Base-by-base conservation (phyloP, 2,329 filamentous ascomycete genomes). In the Tolypocladium tundrense region DNA sequence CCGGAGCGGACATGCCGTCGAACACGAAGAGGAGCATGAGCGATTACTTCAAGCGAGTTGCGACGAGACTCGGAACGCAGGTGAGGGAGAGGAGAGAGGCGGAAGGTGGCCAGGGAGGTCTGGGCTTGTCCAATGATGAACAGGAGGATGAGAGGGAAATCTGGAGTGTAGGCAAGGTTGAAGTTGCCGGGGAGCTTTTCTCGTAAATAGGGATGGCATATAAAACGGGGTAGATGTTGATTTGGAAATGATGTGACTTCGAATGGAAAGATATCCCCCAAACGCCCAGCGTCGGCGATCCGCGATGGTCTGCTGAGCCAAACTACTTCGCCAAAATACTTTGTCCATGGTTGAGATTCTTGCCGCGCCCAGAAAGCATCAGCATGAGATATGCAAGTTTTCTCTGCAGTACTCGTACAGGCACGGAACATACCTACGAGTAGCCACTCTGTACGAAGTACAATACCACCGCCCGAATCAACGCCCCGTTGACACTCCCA, bases 21-120 rank as follows among this genome's bases (percentile, higher is more conserved):
- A 87, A 84, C 45, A 85, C 85, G 21, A 94, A 95, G 80, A 83
- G 93, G 65, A 91, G 88, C 71, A 97, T 99, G 88, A 83, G 87
- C 59, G 94, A 99, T 72, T 99, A 99, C 76, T 97, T 97, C 77
- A 96, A 96, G 80, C 81, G 94, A 48, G 90, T 99, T 62, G 91
- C 91, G 1, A 72, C 93, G 67, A 84, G 92, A 65, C 75, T 97
- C 24, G 93, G 89, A n/a, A 83, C 79, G 21, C 94, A 97, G 71
- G 91, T 90, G 1, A 83, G 91, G 61, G 94, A 99, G 76, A 83
- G 94, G 65, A 88, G 85, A 68, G 92, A 96, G 65, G 94, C 94
- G 0, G 92, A 97, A 70, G 93, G 92, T 61, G 94, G 93, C 9
- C 83, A 87, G 59, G 92, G 92, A 53, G 91, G 91, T 0, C 70